These are phyloP conservation scores for Suhomyces choctaworum DNA, from an alignment of 1,139 yeast species.

Conservation along the genomic window DNA sequence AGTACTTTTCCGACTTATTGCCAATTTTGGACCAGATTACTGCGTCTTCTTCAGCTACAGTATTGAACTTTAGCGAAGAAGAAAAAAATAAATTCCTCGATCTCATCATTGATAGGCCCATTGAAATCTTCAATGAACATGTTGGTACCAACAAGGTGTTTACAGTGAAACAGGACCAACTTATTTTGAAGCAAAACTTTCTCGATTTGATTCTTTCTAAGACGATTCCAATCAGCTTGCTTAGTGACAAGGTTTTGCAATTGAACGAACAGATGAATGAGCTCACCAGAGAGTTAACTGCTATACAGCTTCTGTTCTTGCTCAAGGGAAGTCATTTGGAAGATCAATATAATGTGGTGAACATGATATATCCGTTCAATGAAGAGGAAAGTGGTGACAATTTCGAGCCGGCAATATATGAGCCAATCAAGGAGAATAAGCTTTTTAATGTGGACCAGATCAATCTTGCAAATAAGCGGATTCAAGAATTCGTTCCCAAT, in stretches of 20 bases:
- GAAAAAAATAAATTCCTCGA: conserved; percentile 34
- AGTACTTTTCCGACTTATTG: conserved; percentile 52
- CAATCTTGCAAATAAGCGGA: conserved; percentile 37
- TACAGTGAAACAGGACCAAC: conserved; percentile 30
- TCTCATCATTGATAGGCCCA: conserved; percentile 50
- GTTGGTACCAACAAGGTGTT: conserved; percentile 27
- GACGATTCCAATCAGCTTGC: conserved; percentile 46
- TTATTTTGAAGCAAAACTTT: conserved; percentile 57
- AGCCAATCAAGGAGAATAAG: conserved; percentile 64
- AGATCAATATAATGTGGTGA: conserved; percentile 60
- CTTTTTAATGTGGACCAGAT: conserved; percentile 50
- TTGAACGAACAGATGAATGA: conserved; percentile 37
- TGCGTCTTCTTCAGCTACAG: conserved; percentile 20
- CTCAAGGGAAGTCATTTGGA: conserved; percentile 52
- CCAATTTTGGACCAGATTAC: conserved; percentile 49
- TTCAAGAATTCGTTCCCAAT: conserved; percentile 56
- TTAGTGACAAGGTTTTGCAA: conserved; percentile 41
- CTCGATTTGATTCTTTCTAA: conserved; percentile 59
- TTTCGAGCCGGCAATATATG: conserved; percentile 56
- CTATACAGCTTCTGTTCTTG: conserved; percentile 44
- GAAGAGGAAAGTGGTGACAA: conserved; percentile 35
- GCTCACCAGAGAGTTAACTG: conserved; percentile 37
- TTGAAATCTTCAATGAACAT: conserved; percentile 43
- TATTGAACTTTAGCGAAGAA: conserved; percentile 38
- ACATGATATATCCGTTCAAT: conserved; percentile 69